Base-by-base conservation (phyloP, 177 flowering plant species). In the Tripterygium wilfordii region DNA sequence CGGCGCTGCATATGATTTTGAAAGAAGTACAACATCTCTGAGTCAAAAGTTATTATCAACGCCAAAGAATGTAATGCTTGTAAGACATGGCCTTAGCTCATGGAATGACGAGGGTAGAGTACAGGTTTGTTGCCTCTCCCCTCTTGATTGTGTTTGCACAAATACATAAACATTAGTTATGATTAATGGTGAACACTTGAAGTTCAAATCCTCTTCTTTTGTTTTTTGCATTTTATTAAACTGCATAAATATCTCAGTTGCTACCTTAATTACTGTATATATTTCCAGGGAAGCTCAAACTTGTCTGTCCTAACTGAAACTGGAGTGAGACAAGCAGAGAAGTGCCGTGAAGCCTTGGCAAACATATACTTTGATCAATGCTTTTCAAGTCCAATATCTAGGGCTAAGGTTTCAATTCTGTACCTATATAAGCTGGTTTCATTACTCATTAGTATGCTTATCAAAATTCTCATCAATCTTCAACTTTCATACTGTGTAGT, bases 81-180 rank as follows among this genome's bases (percentile, higher is more conserved):
- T 84, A 21, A 67, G 88, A 51, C 92, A 84, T 61, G 92, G 92
- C 8, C 79, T 81, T 51, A 81, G 92, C 72, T 56, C 83, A 41
- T 84, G 92, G 92, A 84, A 84, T 54, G 67, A 55, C 36, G 88
- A 84, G 57, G 67, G 80, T 24, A 72, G 82, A 61, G 68, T 84
- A 58, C 88, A 84, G 88, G 92, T 83, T 51, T 54, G 74, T 48
- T 39, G 20, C 39, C 36, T 32, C 13, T 4, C 14, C 16, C 19
- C 37, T 41, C 3, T 36, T 31, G 4, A 28, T 28, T 5, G 30
- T 28, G 10, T 28, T n/a, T n/a, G n/a, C n/a, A n/a, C n/a, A n/a
- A n/a, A n/a, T n/a, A n/a, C n/a, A n/a, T n/a, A n/a, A n/a, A n/a
- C n/a, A n/a, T n/a, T n/a, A n/a, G n/a, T n/a, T n/a, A n/a, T n/a